Conservation (phyloP, 2,329 filamentous ascomycete genomes). For the Chaetoscypha palmicola region DNA sequence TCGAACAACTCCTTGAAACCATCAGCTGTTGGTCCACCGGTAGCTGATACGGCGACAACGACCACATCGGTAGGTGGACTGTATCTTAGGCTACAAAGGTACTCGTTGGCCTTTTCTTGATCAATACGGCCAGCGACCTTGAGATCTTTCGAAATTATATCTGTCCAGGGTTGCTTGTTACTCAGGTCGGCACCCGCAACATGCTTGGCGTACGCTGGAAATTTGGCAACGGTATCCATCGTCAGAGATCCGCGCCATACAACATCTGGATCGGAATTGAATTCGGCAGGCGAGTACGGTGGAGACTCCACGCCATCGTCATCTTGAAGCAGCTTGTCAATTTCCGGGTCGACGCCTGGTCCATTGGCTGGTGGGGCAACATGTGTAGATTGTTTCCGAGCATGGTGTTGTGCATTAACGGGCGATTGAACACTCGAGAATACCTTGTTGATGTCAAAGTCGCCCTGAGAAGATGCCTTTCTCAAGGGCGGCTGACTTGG, state of each 20-base stretch:
- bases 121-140: conserved; percentile 75
- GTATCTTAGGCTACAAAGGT: conserved; percentile 80
- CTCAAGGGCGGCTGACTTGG: conserved; percentile 12
- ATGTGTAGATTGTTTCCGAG: conserved; percentile 41
- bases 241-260: conserved; percentile 71
- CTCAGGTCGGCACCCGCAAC: conserved; percentile 78
- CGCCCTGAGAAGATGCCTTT: conserved; percentile 22
- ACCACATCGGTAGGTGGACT: conserved; percentile 77
- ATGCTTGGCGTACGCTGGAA: conserved; percentile 71
- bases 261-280: conserved; percentile 59
- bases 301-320: conserved; percentile 73
- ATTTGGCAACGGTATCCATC: conserved; percentile 72
- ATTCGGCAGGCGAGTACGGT: conserved; percentile 75
- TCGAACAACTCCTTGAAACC: conserved; percentile 74
- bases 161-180: conserved; percentile 58
- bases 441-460: conserved; percentile 81
- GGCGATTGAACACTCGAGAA: conserved; percentile 80
- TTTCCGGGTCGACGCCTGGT: conserved; percentile 73
- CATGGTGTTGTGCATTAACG: conserved; percentile 37
- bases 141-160: conserved; percentile 64
- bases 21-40: conserved; percentile 50
- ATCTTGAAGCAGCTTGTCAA: conserved; percentile 80
- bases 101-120: conserved; percentile 77
- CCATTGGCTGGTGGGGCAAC: conserved; percentile 38
- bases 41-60: conserved; percentile 64